Evolutionary conservation across 2,329 filamentous ascomycete species (phyloP).

Genomic region (Myriosclerotinia scirpicola): DNA sequence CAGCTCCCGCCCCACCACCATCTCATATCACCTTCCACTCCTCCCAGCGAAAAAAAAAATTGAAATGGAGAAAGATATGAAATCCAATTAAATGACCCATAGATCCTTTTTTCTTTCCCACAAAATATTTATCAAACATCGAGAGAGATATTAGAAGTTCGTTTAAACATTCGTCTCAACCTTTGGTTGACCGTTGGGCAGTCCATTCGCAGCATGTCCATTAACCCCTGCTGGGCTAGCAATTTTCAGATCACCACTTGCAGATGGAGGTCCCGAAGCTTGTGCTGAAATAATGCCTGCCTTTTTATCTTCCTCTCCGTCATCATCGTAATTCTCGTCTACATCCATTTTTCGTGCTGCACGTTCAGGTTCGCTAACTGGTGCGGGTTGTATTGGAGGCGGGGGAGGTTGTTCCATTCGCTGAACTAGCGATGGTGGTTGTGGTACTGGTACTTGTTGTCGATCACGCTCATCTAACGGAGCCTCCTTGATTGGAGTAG

Average conservation of each 20-base stretch:
- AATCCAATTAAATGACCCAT: neutral
- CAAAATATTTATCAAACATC: neutral
- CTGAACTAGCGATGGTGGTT: conserved; percentile 41
- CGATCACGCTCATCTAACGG: conserved; percentile 53
- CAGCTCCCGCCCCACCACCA: neutral
- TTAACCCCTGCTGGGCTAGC: conserved; percentile 47
- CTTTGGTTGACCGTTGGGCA: conserved; percentile 39
- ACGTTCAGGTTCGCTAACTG: conserved; percentile 70
- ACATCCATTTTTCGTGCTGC: conserved; percentile 95
- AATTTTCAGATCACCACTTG: conserved; percentile 51
- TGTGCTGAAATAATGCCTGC: conserved; percentile 48
- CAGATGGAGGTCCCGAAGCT: conserved; percentile 47
- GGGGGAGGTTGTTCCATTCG: conserved; percentile 41
- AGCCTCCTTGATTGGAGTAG: conserved; percentile 49
- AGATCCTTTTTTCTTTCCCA: neutral
- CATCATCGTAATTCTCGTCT: conserved; percentile 96
- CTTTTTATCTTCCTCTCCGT: conserved; percentile 81
- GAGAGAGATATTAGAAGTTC: neutral
- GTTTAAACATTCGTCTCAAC: conserved; percentile 31
- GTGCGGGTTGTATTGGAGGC: conserved; percentile 46
- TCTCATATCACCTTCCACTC: neutral
- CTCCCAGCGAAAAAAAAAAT: neutral
- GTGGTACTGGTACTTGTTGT: conserved; percentile 42
- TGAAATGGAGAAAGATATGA: neutral
- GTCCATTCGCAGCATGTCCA: conserved; percentile 38